Evolutionary conservation across 108 stramenopile genomes (phyloP).

Genomic region (Craspedostauros australis): DNA sequence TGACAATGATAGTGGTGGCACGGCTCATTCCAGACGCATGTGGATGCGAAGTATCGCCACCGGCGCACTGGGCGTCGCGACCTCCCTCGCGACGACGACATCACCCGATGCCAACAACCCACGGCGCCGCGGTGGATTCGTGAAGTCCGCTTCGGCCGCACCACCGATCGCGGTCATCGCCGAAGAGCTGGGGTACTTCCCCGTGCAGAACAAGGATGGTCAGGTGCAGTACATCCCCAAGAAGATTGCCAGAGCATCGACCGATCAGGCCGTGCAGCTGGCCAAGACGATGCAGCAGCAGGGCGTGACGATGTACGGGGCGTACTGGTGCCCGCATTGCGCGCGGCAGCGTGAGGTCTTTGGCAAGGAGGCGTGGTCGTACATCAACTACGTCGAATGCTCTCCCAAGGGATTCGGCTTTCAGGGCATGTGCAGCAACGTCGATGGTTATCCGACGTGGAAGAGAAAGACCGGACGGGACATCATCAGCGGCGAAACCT

Average conservation of each 20-base stretch:
- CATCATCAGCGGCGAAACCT: conserved; percentile 28
- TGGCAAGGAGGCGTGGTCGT: conserved; percentile 69
- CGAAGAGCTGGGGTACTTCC: conserved; percentile 86
- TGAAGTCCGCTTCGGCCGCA: conserved; percentile 37
- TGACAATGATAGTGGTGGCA: too few relatives aligned
- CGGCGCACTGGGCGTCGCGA: too few relatives aligned
- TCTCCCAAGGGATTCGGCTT: conserved; percentile 55
- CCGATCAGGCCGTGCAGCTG: conserved; percentile 61
- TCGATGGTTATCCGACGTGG: conserved; percentile 78
- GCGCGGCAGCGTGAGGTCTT: conserved; percentile 77
- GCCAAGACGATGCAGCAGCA: conserved; percentile 35
- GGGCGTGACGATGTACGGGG: conserved; percentile 61
- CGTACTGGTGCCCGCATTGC: conserved; percentile 89
- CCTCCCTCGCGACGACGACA: too few relatives aligned
- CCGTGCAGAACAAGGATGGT: conserved; percentile 46
- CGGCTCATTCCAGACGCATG: too few relatives aligned
- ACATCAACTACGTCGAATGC: conserved; percentile 67
- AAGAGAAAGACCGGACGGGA: conserved; percentile 22
- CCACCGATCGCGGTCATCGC: conserved; percentile 83
- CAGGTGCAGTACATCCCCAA: conserved; percentile 68
- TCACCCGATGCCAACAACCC: too few relatives aligned
- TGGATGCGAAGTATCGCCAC: too few relatives aligned
- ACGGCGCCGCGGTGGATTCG: too few relatives aligned
- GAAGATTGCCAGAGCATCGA: conserved; percentile 45
- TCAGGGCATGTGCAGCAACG: conserved; percentile 23